Conservation (phyloP, 1,284 basidiomycete genomes). For the Puccinia novopanici region DNA sequence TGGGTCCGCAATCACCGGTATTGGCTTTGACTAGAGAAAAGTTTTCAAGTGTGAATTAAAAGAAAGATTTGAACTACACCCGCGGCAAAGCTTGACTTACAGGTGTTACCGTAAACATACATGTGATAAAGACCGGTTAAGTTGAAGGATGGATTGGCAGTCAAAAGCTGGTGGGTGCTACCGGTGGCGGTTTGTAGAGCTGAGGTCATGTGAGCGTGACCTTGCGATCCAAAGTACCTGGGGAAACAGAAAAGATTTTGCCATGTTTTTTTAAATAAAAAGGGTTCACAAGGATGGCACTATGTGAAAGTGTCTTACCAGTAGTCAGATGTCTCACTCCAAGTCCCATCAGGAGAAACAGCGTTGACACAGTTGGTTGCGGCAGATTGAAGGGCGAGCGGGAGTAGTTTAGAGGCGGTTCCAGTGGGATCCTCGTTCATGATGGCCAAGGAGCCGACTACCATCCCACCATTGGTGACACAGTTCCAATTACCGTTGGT, state of each 20-base stretch:
- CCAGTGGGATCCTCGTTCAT: slow-evolving; percentile 79
- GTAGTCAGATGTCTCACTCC: slow-evolving; percentile 93
- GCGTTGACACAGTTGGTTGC: slow-evolving; percentile 73
- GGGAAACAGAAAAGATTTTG: slow-evolving; percentile 56
- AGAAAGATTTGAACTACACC: not conserved
- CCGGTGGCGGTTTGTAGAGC: slow-evolving; percentile 83
- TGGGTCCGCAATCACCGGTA: slow-evolving; percentile 77
- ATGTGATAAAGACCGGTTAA: slow-evolving; percentile 87
- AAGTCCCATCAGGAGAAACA: slow-evolving; percentile 75
- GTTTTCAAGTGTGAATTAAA: not conserved
- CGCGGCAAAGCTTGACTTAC: not conserved
- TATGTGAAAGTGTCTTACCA: slow-evolving; percentile 63
- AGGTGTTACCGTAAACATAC: slow-evolving; percentile 62
- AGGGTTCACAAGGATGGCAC: not conserved
- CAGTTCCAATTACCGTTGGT: slow-evolving; percentile 92
- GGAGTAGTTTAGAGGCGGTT: slow-evolving; percentile 70
- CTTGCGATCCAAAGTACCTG: slow-evolving; percentile 70
- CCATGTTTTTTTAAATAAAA: slow-evolving; percentile 67
- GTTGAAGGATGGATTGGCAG: slow-evolving; percentile 70
- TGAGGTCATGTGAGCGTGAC: slow-evolving; percentile 85
- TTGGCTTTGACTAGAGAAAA: slow-evolving; percentile 43
- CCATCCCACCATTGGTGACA: slow-evolving; percentile 88
- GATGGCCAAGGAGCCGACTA: slow-evolving; percentile 85
- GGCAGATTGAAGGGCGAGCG: slow-evolving; percentile 72
- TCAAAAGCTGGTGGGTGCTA: slow-evolving; percentile 73